Evolutionary conservation across 768 basidiomycete species (phyloP).

Genomic region (Cubamyces lactineus): DNA sequence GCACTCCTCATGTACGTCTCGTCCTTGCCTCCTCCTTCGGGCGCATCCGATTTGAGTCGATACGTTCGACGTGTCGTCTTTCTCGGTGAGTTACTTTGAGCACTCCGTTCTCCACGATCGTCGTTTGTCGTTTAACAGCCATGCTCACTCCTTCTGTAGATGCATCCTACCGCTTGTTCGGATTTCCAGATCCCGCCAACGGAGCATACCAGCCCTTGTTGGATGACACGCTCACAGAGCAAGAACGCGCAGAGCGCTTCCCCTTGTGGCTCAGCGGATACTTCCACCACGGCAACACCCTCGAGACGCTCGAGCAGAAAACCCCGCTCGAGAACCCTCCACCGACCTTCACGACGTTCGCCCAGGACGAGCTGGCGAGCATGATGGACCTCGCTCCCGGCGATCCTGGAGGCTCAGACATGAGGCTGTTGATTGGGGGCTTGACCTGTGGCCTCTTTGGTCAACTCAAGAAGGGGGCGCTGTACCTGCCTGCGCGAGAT

Average conservation of each 20-base stretch:
- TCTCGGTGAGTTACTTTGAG: constrained; percentile 3
- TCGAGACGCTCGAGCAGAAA: constrained; percentile 20
- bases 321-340: constrained; percentile 9
- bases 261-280: constrained; percentile 17
- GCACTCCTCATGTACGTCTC: constrained; percentile 14
- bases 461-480: constrained; percentile 1
- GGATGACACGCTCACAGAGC: constrained; percentile 6
- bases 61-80: constrained; percentile 20
- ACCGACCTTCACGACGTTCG: constrained; percentile 20
- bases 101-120: no score
- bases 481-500: constrained; percentile 11
- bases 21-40: background rate
- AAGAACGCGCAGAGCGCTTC: background rate
- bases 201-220: constrained; percentile 10
- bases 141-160: background rate
- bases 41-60: background rate
- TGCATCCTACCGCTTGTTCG: background rate
- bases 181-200: background rate
- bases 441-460: constrained; percentile 13
- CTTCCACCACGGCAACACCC: constrained; percentile 7
- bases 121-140: no score
- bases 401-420: constrained; percentile 24
- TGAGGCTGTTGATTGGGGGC: constrained; percentile 6
- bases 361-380: constrained; percentile 7
- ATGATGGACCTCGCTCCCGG: constrained; percentile 12